phyloP scores from a whole-genome alignment of 2,329 filamentous ascomycete genomes.

The Xylariaceae sp. region DNA sequence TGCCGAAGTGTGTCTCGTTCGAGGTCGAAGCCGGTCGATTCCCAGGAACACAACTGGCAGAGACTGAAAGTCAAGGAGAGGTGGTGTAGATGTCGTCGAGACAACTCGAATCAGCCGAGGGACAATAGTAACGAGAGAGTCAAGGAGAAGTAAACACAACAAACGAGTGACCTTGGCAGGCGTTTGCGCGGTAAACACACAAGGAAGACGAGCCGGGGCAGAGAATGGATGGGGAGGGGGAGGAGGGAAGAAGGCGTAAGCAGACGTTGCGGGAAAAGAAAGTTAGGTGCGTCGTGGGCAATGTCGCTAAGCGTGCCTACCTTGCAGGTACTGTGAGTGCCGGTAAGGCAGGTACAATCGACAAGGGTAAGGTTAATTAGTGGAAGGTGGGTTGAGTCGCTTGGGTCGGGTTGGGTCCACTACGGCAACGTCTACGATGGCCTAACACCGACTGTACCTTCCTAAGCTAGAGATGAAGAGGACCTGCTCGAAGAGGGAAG shows the following conservation, averaged over 20 bases:
- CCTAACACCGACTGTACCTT: neutral
- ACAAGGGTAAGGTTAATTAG: neutral
- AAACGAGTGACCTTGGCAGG: constrained; percentile 9
- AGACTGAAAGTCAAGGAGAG: neutral
- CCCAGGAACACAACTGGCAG: constrained; percentile 17
- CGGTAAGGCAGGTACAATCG: constrained; percentile 6
- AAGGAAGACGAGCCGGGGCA: constrained; percentile 13
- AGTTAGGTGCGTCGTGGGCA: neutral
- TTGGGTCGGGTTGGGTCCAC: too few species aligned
- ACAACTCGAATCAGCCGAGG: constrained; percentile 20
- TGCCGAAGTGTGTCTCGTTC: neutral
- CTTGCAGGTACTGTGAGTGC: neutral
- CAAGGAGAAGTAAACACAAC: constrained; percentile 20
- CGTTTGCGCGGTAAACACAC: constrained; percentile 12
- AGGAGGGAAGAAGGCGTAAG: neutral
- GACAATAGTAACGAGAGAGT: constrained; percentile 20
- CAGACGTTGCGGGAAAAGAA: neutral
- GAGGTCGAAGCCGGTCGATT: constrained; percentile 4
- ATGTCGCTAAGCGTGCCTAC: neutral
- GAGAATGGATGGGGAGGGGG: neutral
- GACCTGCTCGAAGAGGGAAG: neutral
- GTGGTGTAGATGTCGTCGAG: constrained; percentile 24
- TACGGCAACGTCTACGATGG: too few species aligned
- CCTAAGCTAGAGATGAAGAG: neutral
- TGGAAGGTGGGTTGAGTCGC: neutral